Evolutionary conservation across 805 yeast genomes (phyloP).

Genomic region (Saccharomyces paradoxus): DNA sequence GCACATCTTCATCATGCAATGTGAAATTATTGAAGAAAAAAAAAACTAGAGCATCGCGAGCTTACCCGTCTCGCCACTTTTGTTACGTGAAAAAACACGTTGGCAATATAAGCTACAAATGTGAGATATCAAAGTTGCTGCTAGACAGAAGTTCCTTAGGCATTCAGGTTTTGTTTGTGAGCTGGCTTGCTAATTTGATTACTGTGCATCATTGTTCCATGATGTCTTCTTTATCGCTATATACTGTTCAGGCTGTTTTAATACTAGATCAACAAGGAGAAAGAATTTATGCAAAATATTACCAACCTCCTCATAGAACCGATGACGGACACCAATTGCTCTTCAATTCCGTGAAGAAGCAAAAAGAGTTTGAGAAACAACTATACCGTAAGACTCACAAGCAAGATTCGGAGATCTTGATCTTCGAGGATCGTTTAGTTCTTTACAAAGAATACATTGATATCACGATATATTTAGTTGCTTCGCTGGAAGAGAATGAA

Average conservation of each 20-base stretch:
- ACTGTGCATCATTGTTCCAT: background rate
- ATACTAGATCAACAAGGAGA: constrained; percentile 76
- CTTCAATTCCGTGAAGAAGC: constrained; percentile 47
- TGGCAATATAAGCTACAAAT: background rate
- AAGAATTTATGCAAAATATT: constrained; percentile 79
- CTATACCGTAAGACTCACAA: constrained; percentile 72
- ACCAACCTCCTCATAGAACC: constrained; percentile 50
- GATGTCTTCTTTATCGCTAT: constrained; percentile 50
- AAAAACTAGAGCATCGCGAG: background rate
- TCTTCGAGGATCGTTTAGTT: constrained; percentile 70
- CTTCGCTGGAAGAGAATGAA: constrained; percentile 77
- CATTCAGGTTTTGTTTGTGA: background rate
- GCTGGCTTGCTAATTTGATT: background rate
- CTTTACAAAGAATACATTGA: constrained; percentile 85
- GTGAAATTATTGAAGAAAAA: background rate
- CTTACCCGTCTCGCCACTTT: background rate
- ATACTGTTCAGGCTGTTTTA: constrained; percentile 72
- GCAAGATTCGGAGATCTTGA: constrained; percentile 68
- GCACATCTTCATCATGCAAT: background rate
- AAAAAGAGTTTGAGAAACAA: constrained; percentile 65
- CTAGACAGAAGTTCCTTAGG: background rate
- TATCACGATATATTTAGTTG: constrained; percentile 60
- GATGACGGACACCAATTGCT: constrained; percentile 22
- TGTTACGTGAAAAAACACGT: background rate
- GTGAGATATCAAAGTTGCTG: background rate